Conservation (phyloP, 108 stramenopile genomes). For the Pinguiococcus pyrenoidosus region DNA sequence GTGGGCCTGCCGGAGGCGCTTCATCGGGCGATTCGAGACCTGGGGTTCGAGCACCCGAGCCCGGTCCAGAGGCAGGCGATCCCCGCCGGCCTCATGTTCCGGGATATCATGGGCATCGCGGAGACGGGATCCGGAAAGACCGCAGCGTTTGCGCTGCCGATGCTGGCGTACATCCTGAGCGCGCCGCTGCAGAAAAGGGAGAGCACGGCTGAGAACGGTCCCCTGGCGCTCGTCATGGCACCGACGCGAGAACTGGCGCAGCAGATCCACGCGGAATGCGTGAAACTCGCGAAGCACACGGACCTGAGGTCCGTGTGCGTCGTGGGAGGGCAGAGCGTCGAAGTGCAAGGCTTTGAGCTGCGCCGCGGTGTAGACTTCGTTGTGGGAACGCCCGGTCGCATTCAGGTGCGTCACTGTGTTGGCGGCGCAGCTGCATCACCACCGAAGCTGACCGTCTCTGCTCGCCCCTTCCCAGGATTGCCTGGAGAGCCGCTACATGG, state of each 20-base stretch:
- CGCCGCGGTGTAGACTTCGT: constrained; percentile 83
- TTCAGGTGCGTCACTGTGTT: too few relatives aligned
- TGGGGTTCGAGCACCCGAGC: constrained; percentile 67
- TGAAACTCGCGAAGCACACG: constrained; percentile 38
- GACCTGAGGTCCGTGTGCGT: constrained; percentile 42
- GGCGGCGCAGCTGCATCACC: too few relatives aligned
- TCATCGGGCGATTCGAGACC: constrained; percentile 18
- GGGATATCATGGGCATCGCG: constrained; percentile 95
- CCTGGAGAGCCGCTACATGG: constrained; percentile 77
- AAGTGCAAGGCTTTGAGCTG: constrained; percentile 67
- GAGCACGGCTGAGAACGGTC: constrained; percentile 69
- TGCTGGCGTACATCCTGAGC: constrained; percentile 60
- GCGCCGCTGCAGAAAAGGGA: constrained; percentile 44
- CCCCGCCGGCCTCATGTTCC: constrained; percentile 72
- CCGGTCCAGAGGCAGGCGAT: constrained; percentile 88
- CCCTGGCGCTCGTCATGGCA: constrained; percentile 81
- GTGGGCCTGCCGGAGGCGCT: constrained; percentile 31
- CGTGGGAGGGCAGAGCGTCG: constrained; percentile 79
- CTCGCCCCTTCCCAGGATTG: too few relatives aligned
- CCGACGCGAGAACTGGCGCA: constrained; percentile 88
- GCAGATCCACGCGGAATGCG: constrained; percentile 80
- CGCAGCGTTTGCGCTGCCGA: constrained; percentile 78
- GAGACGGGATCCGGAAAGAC: constrained; percentile 91
- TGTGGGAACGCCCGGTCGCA: constrained; percentile 92
- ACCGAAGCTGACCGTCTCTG: too few relatives aligned